Evolutionary conservation across 768 basidiomycete species (phyloP).

Genomic region (Agaricus sinodeliciosus): DNA sequence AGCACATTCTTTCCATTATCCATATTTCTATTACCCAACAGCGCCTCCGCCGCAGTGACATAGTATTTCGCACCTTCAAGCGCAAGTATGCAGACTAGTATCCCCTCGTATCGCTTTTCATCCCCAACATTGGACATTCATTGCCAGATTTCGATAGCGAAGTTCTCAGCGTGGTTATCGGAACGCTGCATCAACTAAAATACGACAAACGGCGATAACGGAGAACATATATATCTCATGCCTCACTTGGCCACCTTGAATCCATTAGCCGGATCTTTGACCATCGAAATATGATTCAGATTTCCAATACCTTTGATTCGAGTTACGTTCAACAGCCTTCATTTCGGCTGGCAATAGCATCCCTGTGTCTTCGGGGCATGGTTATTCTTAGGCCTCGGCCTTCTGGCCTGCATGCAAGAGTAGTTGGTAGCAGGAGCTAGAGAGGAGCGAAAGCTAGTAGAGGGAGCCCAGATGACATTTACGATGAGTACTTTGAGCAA

Average conservation of each 20-base stretch:
- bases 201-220: constrained; percentile 47
- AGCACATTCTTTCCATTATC: constrained; percentile 47
- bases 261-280: constrained; percentile 40
- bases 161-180: constrained; percentile 50
- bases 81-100: constrained; percentile 51
- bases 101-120: constrained; percentile 49
- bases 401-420: too few relatives aligned
- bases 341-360: constrained; percentile 43
- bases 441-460: too few relatives aligned
- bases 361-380: constrained; percentile 39
- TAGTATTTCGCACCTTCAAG: constrained; percentile 54
- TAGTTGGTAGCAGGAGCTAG: too few relatives aligned
- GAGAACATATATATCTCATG: constrained; percentile 38
- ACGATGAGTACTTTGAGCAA: too few relatives aligned
- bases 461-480: too few relatives aligned
- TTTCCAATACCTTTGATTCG: constrained; percentile 57
- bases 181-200: constrained; percentile 56
- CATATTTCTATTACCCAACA: constrained; percentile 58
- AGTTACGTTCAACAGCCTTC: constrained; percentile 44
- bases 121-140: constrained; percentile 33
- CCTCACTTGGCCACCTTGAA: constrained; percentile 62
- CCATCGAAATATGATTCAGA: constrained; percentile 46
- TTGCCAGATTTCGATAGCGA: constrained; percentile 45
- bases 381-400: too few relatives aligned
- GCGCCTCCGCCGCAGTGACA: constrained; percentile 41